These are phyloP conservation scores for Phytophthora sp. DNA, from an alignment of 352 stramenopile species.

Conservation along the genomic window DNA sequence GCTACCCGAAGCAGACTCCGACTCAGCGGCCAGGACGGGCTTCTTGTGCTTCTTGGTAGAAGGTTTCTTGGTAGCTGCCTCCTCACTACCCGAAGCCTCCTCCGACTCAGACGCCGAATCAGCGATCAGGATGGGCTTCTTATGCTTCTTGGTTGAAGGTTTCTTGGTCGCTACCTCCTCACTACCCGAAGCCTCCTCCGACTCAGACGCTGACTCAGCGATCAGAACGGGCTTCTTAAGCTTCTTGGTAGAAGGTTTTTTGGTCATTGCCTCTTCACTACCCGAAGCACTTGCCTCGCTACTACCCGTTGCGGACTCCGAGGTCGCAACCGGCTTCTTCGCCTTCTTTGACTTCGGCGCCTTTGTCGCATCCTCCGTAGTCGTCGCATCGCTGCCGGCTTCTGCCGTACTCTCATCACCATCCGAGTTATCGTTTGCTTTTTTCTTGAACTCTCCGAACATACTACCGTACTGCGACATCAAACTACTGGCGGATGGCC, in stretches of 20 bases:
- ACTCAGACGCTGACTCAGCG: slow-evolving; percentile 3
- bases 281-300: no score
- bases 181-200: neutral
- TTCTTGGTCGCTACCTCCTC: neutral
- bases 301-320: neutral
- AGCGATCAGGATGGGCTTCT: neutral
- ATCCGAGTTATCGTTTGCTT: neutral
- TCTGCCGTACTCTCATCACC: neutral
- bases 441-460: slow-evolving; percentile 7
- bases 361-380: no score
- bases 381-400: slow-evolving; percentile 1
- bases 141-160: neutral
- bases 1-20: slow-evolving; percentile 9
- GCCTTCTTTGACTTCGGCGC: slow-evolving; percentile 16
- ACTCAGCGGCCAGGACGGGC: neutral
- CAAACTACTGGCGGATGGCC: slow-evolving; percentile 13
- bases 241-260: no score
- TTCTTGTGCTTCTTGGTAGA: slow-evolving; percentile 11
- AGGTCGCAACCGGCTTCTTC: slow-evolving; percentile 15
- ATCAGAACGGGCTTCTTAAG: slow-evolving; percentile 3
- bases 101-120: slow-evolving; percentile 1
- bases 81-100: slow-evolving; percentile 12
- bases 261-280: neutral
- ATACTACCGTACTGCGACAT: slow-evolving; percentile 32
- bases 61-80: neutral